Conservation (phyloP, 73 alveolate genomes). For the Paramecium biaurelia region DNA sequence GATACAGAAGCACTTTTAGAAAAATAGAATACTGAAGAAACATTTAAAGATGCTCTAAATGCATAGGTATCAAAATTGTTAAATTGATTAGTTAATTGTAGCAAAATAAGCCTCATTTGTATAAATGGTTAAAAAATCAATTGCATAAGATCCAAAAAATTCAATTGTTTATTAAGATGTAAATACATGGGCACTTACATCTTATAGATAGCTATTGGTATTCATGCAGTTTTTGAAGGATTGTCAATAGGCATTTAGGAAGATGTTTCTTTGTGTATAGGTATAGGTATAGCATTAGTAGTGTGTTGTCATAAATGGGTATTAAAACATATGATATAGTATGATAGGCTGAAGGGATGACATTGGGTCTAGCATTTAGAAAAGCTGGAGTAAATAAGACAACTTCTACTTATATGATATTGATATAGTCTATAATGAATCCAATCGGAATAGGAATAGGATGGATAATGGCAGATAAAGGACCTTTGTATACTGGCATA, state of each 20-base stretch:
- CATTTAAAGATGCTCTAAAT: slow-evolving; percentile 73
- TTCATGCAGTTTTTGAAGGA: slow-evolving; percentile 96
- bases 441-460: slow-evolving; percentile 90
- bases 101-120: slow-evolving; percentile 71
- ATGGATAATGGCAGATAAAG: slow-evolving; percentile 70
- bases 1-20: slow-evolving; percentile 17
- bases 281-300: slow-evolving; percentile 81
- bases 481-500: slow-evolving; percentile 74
- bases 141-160: slow-evolving; percentile 22
- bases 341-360: slow-evolving; percentile 66
- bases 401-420: slow-evolving; percentile 58
- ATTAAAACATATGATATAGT: slow-evolving; percentile 40
- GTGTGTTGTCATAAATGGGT: slow-evolving; percentile 91
- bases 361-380: slow-evolving; percentile 77
- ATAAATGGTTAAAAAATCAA: slow-evolving; percentile 42
- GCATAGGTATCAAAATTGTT: slow-evolving; percentile 61
- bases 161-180: not conserved
- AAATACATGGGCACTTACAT: slow-evolving; percentile 76
- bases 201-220: slow-evolving; percentile 84
- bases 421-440: slow-evolving; percentile 72
- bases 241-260: slow-evolving; percentile 88
- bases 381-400: slow-evolving; percentile 48
- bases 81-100: slow-evolving; percentile 21
- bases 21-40: slow-evolving; percentile 69
- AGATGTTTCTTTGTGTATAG: slow-evolving; percentile 70